Evolutionary conservation across 495 filamentous ascomycete genomes (phyloP).

Genomic region (Terfezia boudieri): DNA sequence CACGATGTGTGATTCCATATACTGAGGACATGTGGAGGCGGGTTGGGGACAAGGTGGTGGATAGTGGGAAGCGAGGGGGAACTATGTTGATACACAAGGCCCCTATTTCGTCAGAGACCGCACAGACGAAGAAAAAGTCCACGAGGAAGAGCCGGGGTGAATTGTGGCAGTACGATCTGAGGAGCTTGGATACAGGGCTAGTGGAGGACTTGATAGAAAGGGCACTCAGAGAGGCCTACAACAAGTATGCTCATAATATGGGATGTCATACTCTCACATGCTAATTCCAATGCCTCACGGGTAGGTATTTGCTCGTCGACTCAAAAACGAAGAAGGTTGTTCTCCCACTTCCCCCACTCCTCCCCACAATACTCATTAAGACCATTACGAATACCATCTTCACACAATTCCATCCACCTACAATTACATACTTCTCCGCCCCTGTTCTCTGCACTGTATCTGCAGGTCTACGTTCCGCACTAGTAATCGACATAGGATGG

Average conservation of each 20-base stretch:
- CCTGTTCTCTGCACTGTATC: constrained; percentile 29
- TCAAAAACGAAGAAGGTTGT: constrained; percentile 47
- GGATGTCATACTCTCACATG: neutral
- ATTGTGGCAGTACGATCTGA: constrained; percentile 57
- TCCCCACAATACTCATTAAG: constrained; percentile 61
- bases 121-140: neutral
- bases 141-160: constrained; percentile 24
- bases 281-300: too few relatives aligned
- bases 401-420: constrained; percentile 52
- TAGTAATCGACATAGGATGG: constrained; percentile 85
- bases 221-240: constrained; percentile 61
- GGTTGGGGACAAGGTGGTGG: constrained; percentile 48
- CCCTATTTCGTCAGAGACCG: neutral
- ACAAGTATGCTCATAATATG: constrained; percentile 28
- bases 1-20: constrained; percentile 47
- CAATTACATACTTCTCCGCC: constrained; percentile 56
- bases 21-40: constrained; percentile 45
- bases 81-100: neutral
- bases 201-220: constrained; percentile 78
- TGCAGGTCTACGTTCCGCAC: constrained; percentile 49
- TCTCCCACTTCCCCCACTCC: constrained; percentile 48
- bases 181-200: constrained; percentile 48
- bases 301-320: constrained; percentile 52
- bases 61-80: constrained; percentile 25
- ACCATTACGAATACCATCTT: constrained; percentile 55